These are phyloP conservation scores for Boletus insuetus DNA, from an alignment of 768 basidiomycete genomes.

Conservation along the genomic window DNA sequence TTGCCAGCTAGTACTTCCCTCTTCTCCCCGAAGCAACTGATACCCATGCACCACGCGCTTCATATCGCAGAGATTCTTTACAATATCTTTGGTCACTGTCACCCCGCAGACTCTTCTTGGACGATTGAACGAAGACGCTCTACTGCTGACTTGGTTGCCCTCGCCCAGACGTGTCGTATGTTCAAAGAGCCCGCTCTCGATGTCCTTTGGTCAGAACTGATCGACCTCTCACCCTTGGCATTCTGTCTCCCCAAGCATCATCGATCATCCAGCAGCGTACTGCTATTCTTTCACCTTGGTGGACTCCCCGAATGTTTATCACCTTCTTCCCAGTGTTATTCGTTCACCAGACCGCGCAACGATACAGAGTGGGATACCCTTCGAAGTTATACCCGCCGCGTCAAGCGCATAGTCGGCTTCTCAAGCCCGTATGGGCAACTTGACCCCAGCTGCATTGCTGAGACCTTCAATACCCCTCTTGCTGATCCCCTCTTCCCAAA, in stretches of 20 bases:
- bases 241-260: background rate
- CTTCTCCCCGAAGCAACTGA: background rate
- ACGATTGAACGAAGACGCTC: background rate
- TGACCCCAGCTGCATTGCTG: background rate
- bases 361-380: background rate
- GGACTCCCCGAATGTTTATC: background rate
- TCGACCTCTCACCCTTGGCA: background rate
- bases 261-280: background rate
- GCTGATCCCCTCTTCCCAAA: background rate
- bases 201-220: background rate
- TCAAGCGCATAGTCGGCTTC: background rate
- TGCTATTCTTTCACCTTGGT: background rate
- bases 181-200: conserved; percentile 3
- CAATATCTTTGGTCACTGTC: background rate
- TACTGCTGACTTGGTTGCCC: background rate
- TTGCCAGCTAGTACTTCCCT: background rate
- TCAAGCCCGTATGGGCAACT: background rate
- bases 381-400: background rate
- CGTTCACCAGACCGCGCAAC: background rate
- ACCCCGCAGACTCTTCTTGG: background rate
- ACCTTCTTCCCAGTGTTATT: background rate
- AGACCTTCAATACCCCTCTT: background rate
- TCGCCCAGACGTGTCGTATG: background rate
- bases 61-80: background rate
- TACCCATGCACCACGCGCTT: background rate